Conservation (phyloP, 768 basidiomycete species). For the Suillus subaureus region DNA sequence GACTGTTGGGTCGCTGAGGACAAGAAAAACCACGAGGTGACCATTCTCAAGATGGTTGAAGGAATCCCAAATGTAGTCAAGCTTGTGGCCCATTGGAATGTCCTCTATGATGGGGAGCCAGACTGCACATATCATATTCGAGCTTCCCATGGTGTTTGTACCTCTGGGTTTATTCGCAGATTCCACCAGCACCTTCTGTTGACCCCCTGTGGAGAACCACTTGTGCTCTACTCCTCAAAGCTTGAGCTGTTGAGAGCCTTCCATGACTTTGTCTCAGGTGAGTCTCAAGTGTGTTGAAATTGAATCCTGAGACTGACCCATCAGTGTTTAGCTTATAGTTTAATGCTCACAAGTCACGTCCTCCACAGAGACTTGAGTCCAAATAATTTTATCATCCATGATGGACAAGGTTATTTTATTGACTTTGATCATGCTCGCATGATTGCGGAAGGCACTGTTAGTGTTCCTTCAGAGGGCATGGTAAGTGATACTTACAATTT, state of each 20-base stretch:
- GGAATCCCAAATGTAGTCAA: neutral
- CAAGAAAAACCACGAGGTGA: neutral
- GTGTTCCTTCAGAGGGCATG: too few species aligned
- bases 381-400: neutral
- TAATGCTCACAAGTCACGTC: neutral
- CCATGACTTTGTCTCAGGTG: too few species aligned
- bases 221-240: neutral
- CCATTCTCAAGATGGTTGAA: too few species aligned
- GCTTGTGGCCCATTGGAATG: neutral
- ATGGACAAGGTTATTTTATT: neutral
- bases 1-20: conserved; percentile 2
- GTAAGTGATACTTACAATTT: too few species aligned
- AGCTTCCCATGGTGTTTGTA: neutral
- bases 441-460: too few species aligned
- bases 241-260: neutral
- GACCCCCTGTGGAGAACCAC: neutral
- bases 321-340: neutral
- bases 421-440: too few species aligned
- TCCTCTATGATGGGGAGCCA: neutral
- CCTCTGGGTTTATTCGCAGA: neutral
- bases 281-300: too few species aligned
- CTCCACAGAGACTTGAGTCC: neutral
- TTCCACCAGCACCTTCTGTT: neutral
- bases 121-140: neutral
- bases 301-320: neutral